These are phyloP conservation scores for Pyrenula massariospora DNA, from an alignment of 495 filamentous ascomycete genomes.

Conservation along the genomic window DNA sequence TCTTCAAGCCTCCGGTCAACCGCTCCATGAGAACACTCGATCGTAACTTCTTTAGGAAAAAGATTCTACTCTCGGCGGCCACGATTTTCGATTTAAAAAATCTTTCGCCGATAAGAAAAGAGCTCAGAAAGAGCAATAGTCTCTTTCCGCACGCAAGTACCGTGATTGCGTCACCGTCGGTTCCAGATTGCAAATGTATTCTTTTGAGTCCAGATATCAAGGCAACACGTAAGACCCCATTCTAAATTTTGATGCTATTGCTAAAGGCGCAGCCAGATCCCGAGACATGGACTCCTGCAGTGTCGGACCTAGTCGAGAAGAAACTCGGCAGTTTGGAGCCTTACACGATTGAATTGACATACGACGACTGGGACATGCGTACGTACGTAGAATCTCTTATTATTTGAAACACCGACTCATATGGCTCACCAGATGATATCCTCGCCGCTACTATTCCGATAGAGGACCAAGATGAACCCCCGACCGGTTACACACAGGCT, in stretches of 20 bases:
- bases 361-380: conserved; percentile 81
- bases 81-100: conserved; percentile 57
- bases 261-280: conserved; percentile 35
- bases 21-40: conserved; percentile 72
- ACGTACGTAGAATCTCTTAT: conserved; percentile 14
- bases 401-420: background rate
- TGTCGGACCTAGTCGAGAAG: conserved; percentile 56
- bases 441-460: conserved; percentile 66
- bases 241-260: background rate
- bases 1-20: conserved; percentile 76
- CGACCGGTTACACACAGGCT: conserved; percentile 73
- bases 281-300: conserved; percentile 57
- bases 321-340: conserved; percentile 57
- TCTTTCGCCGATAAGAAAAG: conserved; percentile 53
- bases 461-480: conserved; percentile 49
- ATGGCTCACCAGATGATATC: conserved; percentile 53
- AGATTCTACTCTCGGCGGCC: conserved; percentile 65
- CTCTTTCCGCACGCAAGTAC: conserved; percentile 24
- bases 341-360: conserved; percentile 65
- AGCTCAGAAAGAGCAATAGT: conserved; percentile 47
- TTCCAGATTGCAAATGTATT: conserved; percentile 53
- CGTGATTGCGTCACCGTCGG: conserved; percentile 37
- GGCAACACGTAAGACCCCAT: conserved; percentile 40
- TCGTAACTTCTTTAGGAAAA: conserved; percentile 69
- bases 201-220: conserved; percentile 61